Evolutionary conservation across 768 basidiomycete genomes (phyloP).

Genomic region (Psilocybe subaeruginosa): DNA sequence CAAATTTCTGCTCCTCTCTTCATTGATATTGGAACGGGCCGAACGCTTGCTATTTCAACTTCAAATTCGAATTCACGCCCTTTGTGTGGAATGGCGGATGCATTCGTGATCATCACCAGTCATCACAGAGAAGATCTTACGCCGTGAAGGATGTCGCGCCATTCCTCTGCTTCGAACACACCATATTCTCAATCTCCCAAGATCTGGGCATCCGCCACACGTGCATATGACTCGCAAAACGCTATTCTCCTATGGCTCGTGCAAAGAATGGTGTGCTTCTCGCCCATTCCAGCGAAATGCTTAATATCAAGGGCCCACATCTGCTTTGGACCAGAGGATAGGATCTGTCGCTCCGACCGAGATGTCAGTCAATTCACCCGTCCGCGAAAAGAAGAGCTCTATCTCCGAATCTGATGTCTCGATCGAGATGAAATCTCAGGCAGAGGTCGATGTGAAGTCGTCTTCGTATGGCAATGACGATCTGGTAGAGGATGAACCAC

Average conservation of each 20-base stretch:
- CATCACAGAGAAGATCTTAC: background rate
- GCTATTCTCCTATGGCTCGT: background rate
- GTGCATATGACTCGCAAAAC: background rate
- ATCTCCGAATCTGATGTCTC: slow-evolving; percentile 10
- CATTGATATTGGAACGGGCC: background rate
- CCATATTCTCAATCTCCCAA: background rate
- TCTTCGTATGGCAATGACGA: slow-evolving; percentile 21
- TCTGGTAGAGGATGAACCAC: slow-evolving; percentile 38
- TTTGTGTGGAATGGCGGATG: background rate
- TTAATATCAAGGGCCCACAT: background rate
- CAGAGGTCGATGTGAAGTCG: slow-evolving; percentile 19
- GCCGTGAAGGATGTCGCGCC: background rate
- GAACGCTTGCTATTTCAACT: background rate
- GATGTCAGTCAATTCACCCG: slow-evolving; percentile 11
- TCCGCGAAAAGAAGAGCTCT: slow-evolving; percentile 1
- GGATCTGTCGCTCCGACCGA: too few relatives aligned
- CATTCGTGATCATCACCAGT: background rate
- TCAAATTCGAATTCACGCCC: background rate
- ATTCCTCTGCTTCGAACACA: background rate
- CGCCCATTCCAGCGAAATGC: background rate
- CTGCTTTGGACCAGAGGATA: too few relatives aligned
- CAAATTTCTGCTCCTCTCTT: too few relatives aligned
- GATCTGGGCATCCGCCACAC: background rate
- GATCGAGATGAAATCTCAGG: slow-evolving; percentile 12
- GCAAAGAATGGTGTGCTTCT: slow-evolving; percentile 2